These are phyloP conservation scores for Eremomyces bilateralis DNA, from an alignment of 495 filamentous ascomycete genomes.

Conservation along the genomic window DNA sequence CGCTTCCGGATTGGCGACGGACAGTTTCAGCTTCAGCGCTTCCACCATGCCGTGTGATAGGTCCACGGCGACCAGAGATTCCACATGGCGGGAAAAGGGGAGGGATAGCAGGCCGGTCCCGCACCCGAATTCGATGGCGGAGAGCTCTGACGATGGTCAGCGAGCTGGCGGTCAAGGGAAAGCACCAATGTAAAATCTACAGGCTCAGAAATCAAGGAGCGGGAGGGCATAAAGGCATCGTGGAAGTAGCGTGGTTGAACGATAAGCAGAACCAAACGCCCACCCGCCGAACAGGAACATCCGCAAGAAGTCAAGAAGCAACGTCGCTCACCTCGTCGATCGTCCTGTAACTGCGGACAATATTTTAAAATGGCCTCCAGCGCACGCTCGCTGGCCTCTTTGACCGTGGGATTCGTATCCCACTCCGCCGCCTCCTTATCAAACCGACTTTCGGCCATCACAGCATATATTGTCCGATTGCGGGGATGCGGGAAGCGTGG, in stretches of 20 bases:
- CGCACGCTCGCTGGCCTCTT: constrained; percentile 6
- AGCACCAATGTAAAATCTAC: not conserved
- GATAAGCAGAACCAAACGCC: not conserved
- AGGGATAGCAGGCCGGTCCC: constrained; percentile 33
- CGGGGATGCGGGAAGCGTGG: too few species aligned
- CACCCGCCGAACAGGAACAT: not conserved
- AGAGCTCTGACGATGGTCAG: not conserved
- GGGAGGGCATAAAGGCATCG: not conserved
- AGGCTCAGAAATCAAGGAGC: not conserved
- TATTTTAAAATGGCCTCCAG: constrained; percentile 9
- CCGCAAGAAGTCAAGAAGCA: not conserved
- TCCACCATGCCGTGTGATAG: constrained; percentile 30
- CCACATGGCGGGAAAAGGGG: constrained; percentile 21
- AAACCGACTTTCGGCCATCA: constrained; percentile 7
- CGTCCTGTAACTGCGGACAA: constrained; percentile 6
- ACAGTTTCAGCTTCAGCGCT: constrained; percentile 23
- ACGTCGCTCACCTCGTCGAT: not conserved
- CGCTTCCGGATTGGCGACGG: constrained; percentile 1
- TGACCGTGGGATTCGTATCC: constrained; percentile 10
- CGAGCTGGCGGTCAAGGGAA: not conserved
- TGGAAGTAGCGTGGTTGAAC: not conserved
- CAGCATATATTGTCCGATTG: too few species aligned
- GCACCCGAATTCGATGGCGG: constrained; percentile 30
- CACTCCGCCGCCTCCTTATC: constrained; percentile 11
- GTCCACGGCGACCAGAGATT: constrained; percentile 26